phyloP scores from a whole-genome alignment of 306 rosid species.

The Malus fusca region DNA sequence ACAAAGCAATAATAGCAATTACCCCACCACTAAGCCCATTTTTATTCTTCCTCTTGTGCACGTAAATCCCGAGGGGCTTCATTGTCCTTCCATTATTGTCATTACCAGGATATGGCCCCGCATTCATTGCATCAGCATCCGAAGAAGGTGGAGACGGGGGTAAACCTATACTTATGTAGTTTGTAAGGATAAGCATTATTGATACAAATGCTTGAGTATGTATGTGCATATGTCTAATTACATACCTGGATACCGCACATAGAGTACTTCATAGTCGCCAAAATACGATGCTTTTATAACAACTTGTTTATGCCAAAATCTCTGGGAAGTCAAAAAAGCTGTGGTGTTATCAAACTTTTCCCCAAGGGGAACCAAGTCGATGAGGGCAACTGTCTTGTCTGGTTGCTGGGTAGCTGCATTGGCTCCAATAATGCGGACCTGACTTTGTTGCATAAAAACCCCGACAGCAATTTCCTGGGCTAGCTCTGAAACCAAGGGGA shows the following conservation, averaged over 20 bases:
- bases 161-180: slow-evolving; percentile 48
- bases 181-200: slow-evolving; percentile 11
- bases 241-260: slow-evolving; percentile 87
- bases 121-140: slow-evolving; percentile 39
- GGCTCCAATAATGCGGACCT: slow-evolving; percentile 83
- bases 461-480: slow-evolving; percentile 61
- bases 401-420: slow-evolving; percentile 67
- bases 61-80: slow-evolving; percentile 84
- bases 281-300: slow-evolving; percentile 58
- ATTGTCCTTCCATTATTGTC: slow-evolving; percentile 49
- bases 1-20: slow-evolving; percentile 51
- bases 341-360: slow-evolving; percentile 63
- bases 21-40: slow-evolving; percentile 49
- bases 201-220: background rate
- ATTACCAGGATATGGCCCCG: slow-evolving; percentile 52
- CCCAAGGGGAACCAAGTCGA: slow-evolving; percentile 75
- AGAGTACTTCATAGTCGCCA: slow-evolving; percentile 82
- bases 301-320: slow-evolving; percentile 85
- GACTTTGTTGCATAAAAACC: slow-evolving; percentile 69
- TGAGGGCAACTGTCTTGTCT: slow-evolving; percentile 64
- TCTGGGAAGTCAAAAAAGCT: slow-evolving; percentile 56
- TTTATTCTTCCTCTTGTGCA: slow-evolving; percentile 50
- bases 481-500: slow-evolving; percentile 77
- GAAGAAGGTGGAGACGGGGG: slow-evolving; percentile 86
- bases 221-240: background rate